These are phyloP conservation scores for Yamadazyma olivae DNA, from an alignment of 805 yeast genomes.

Conservation along the genomic window DNA sequence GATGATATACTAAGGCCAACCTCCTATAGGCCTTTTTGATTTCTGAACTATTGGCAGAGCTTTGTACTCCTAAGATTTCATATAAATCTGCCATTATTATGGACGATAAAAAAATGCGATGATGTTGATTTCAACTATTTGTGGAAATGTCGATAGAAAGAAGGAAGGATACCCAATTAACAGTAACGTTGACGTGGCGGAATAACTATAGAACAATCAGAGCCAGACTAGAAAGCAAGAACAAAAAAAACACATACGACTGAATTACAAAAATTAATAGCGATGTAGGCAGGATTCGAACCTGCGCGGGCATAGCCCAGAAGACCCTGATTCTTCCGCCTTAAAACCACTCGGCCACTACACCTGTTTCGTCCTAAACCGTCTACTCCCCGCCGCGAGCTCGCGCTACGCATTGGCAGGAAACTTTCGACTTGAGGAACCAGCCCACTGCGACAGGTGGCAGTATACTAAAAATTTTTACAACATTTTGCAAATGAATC, in stretches of 20 bases:
- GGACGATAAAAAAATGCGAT: not conserved
- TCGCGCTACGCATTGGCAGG: not conserved
- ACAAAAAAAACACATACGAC: too few species aligned
- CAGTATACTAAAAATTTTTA: constrained; percentile 5
- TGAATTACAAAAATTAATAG: not conserved
- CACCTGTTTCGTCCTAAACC: too few species aligned
- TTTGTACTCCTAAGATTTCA: constrained; percentile 66
- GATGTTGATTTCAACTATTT: not conserved
- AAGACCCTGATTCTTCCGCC: constrained; percentile 11
- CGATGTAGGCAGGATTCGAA: constrained; percentile 12
- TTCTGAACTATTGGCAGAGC: constrained; percentile 64
- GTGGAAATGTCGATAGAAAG: not conserved
- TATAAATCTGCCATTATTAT: constrained; percentile 38
- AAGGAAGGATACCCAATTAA: not conserved
- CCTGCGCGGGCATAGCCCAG: constrained; percentile 14
- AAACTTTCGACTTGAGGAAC: not conserved
- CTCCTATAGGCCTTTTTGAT: constrained; percentile 83
- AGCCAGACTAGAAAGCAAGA: not conserved
- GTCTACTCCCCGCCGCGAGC: not conserved
- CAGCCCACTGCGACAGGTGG: constrained; percentile 4
- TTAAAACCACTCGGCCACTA: constrained; percentile 13
- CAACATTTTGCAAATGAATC: too few species aligned
- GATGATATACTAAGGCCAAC: constrained; percentile 80
- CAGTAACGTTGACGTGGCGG: not conserved
- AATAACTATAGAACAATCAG: too few species aligned